Conservation (phyloP, 2,329 filamentous ascomycete species). For the Alternaria angustiovoidea region DNA sequence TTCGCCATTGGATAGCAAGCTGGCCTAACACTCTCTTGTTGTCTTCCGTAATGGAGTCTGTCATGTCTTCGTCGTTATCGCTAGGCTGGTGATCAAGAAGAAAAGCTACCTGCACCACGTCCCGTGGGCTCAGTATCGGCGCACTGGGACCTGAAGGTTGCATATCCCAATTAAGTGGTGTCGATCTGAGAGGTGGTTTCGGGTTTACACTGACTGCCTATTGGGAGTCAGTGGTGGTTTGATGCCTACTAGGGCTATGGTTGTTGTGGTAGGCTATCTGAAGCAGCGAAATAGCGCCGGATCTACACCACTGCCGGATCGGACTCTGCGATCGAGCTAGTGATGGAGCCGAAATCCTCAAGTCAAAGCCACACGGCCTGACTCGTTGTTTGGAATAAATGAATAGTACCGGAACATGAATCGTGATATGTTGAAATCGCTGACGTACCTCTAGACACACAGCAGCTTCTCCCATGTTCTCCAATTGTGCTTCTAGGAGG, state of each 20-base stretch:
- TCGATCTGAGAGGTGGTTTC: slow-evolving; percentile 62
- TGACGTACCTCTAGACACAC: slow-evolving; percentile 75
- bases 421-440: slow-evolving; percentile 4
- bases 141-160: slow-evolving; percentile 46
- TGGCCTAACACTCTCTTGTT: slow-evolving; percentile 75
- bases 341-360: slow-evolving; percentile 11
- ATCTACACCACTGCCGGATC: slow-evolving; percentile 23
- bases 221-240: slow-evolving; percentile 21
- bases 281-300: slow-evolving; percentile 20
- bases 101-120: slow-evolving; percentile 72
- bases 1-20: slow-evolving; percentile 86
- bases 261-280: slow-evolving; percentile 13
- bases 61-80: slow-evolving; percentile 53
- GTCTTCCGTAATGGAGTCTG: slow-evolving; percentile 40
- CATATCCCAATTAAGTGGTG: slow-evolving; percentile 64
- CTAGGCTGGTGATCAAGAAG: slow-evolving; percentile 64
- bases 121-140: slow-evolving; percentile 66
- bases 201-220: slow-evolving; percentile 57
- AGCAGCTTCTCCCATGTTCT: slow-evolving; percentile 87
- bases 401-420: slow-evolving; percentile 16
- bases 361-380: slow-evolving; percentile 7
- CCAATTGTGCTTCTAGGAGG: slow-evolving; percentile 90
- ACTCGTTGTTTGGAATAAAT: slow-evolving; percentile 25
- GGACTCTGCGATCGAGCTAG: slow-evolving; percentile 17
- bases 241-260: slow-evolving; percentile 13